Percentiles rank a stretch among this genome's conserved stretches.
phyloP scores from a whole-genome alignment of 768 basidiomycete species.

The Coprinopsis cinerea region DNA sequence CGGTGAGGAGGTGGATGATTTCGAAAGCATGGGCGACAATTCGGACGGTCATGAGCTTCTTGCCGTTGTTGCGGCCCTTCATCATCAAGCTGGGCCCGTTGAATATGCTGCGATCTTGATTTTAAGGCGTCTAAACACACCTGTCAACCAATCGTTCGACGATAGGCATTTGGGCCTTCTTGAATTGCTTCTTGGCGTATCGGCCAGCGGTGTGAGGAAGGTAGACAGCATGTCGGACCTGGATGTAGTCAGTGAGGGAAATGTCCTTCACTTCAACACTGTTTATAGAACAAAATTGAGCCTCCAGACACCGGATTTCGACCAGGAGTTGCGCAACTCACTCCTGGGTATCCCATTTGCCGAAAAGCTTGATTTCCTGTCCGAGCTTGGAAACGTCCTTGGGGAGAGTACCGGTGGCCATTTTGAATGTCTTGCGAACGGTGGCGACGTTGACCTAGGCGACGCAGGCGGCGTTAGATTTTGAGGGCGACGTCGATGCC shows the following conservation, averaged over 20 bases:
- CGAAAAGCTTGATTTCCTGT: constrained; percentile 92
- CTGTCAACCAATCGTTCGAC: constrained; percentile 98
- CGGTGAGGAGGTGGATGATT: constrained; percentile 99
- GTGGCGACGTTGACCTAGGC: constrained; percentile 26
- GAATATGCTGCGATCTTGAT: constrained; percentile 1
- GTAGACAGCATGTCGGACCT: constrained; percentile 96
- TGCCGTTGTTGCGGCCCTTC: constrained; percentile 99
- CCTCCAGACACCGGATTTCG: neutral
- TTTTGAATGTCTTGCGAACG: constrained; percentile 38
- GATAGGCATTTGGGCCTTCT: constrained; percentile 99
- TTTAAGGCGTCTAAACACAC: constrained; percentile 38
- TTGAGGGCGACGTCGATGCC: constrained; percentile 1
- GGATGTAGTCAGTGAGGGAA: constrained; percentile 98
- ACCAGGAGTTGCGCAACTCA: constrained; percentile 40
- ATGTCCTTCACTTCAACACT: constrained; percentile 99
- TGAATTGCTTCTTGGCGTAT: constrained; percentile 99
- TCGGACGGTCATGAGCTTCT: constrained; percentile 97
- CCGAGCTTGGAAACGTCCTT: constrained; percentile 78
- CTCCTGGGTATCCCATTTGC: constrained; percentile 99
- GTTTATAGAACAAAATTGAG: constrained; percentile 9
- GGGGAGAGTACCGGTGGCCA: constrained; percentile 71
- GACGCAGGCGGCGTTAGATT: constrained; percentile 21
- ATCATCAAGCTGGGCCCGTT: constrained; percentile 99
- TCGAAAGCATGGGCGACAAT: constrained; percentile 99
- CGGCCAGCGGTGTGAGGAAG: constrained; percentile 98